Base-by-base conservation (phyloP, 345 rosid species). In the Syzygium aromaticum region DNA sequence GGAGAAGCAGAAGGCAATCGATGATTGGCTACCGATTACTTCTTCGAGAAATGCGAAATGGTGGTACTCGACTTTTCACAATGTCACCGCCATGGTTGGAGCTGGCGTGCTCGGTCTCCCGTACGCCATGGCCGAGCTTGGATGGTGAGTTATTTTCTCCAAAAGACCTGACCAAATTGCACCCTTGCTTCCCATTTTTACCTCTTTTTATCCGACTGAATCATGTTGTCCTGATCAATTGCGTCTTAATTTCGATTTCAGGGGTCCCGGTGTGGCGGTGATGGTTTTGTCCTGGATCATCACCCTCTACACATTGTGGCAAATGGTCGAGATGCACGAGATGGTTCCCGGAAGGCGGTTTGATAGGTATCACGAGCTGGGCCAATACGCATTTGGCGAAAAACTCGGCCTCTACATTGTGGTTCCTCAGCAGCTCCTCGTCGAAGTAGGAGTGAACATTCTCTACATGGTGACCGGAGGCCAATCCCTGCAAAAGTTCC, bases 11-110 rank as follows among this genome's bases (percentile, higher is more conserved):
- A 95, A 95, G 90, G 95, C 86, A 10, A 93, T 93, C 16, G 96
- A 96, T 22, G 96, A 94, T 0, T 94, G 98, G 98, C 93, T 96
- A 80, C 98, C 98, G 0, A 94, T 96, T 56, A 94, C 96, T 13
- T 91, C 96, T 9, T 92, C 95, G 6, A 94, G 98, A 77, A 92
- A 95, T 46, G 98, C 96, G 9, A 96, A 93, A 93, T 96, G 99
- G 99, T 96, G 99, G 99, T 94, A 94, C 90, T 89, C 99, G 28
- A 90, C 98, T 54, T 96, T 96, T 88, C 98, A 96, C 96, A 95
- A 95, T 88, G 96, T 96, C 91, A 95, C 98, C 7, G 97, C 98
- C 86, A 95, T 96, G 96, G 98, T 96, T 84, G 97, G 98, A 28
- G 98, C 98, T 33, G 97, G 98, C 28, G 98, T 95, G 84, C 98